A percentile compares a stretch with the other conserved stretches of the same genome.
These are phyloP conservation scores for Aspergillus pseudonomiae DNA, from an alignment of 2,329 filamentous ascomycete genomes.

Conservation along the genomic window DNA sequence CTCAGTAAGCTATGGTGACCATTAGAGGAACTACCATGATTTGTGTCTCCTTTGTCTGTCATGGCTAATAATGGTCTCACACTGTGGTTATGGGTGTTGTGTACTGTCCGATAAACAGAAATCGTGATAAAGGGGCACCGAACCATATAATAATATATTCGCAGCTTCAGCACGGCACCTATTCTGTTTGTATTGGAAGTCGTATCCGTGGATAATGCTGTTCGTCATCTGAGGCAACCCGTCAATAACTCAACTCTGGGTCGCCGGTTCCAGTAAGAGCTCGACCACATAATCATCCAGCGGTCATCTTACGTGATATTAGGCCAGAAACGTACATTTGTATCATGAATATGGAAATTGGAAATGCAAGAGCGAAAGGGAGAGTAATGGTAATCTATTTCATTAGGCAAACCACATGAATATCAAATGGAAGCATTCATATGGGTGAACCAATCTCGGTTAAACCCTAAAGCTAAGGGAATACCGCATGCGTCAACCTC, in stretches of 20 bases:
- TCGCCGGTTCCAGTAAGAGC: neutral
- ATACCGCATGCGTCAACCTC: too few relatives aligned
- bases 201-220: neutral
- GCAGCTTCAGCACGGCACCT: neutral
- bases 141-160: neutral
- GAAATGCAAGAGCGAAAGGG: neutral
- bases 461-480: too few relatives aligned
- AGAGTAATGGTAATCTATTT: neutral
- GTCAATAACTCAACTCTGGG: neutral
- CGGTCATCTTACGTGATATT: neutral
- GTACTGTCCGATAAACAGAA: neutral
- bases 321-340: neutral
- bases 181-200: neutral
- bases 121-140: neutral
- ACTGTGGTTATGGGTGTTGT: neutral
- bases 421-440: too few relatives aligned
- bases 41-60: neutral
- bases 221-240: neutral
- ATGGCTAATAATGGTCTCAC: neutral
- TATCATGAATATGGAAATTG: neutral
- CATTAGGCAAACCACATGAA: too few relatives aligned
- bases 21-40: neutral
- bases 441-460: too few relatives aligned
- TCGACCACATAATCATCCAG: neutral
- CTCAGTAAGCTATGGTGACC: slow-evolving; percentile 38